Evolutionary conservation across 1,284 basidiomycete genomes (phyloP).

Genomic region (Xerocomus alliaceus): DNA sequence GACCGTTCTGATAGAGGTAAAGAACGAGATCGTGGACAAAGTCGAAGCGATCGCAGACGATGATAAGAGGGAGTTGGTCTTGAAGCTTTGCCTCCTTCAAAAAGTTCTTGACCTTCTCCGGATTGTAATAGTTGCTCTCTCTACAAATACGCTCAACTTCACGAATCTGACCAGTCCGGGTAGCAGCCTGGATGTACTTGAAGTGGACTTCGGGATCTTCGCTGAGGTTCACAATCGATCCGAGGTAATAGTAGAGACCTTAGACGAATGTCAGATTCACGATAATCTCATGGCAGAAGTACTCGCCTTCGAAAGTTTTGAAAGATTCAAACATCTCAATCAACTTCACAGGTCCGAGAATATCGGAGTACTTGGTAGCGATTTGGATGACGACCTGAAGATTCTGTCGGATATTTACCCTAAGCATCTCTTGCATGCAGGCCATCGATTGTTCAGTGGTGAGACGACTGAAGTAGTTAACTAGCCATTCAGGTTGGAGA

Average conservation of each 20-base stretch:
- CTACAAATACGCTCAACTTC: conserved; percentile 99
- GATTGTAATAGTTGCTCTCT: conserved; percentile 97
- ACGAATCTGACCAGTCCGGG: conserved; percentile 96
- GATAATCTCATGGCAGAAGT: background rate
- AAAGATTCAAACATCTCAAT: conserved; percentile 99
- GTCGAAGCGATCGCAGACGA: conserved; percentile 99
- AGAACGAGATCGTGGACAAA: conserved; percentile 99
- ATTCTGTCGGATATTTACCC: conserved; percentile 97
- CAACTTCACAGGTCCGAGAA: conserved; percentile 94
- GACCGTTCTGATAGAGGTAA: conserved; percentile 98
- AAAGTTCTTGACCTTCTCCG: conserved; percentile 99
- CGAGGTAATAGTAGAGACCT: conserved; percentile 98
- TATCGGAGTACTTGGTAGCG: conserved; percentile 98
- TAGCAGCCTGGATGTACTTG: conserved; percentile 99
- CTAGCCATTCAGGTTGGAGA: conserved; percentile 95
- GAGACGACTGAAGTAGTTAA: conserved; percentile 95
- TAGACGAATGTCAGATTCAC: conserved; percentile 2
- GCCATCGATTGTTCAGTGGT: conserved; percentile 99
- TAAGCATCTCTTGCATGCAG: conserved; percentile 97
- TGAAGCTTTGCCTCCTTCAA: conserved; percentile 97
- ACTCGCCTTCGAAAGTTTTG: conserved; percentile 91
- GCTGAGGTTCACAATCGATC: conserved; percentile 96
- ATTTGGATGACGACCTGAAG: conserved; percentile 97
- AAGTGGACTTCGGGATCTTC: conserved; percentile 98
- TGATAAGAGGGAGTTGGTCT: conserved; percentile 98